Base-by-base conservation (phyloP, 179 eudicot species). In the Dionaea muscipula region DNA sequence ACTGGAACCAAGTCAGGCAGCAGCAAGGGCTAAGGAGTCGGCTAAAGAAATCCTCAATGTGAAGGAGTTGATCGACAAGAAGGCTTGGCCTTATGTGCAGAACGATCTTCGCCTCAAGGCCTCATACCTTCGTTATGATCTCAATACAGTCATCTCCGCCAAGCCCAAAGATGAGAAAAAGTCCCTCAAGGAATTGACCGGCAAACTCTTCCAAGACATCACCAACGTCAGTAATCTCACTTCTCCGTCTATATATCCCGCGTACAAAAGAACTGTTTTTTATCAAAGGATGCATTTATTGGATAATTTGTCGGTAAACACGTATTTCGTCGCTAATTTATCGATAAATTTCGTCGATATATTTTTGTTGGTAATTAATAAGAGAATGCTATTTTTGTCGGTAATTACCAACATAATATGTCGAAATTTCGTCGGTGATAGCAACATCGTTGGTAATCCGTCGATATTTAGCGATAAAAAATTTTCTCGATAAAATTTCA, bases 21-120 rank as follows among this genome's bases (percentile, higher is more conserved):
- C 83, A 21, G 59, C 12, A 17, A 73, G 96, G 59, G 85, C 71
- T 2, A 93, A 93, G 76, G 99, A 74, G 37, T 93, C 99, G 0
- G 99, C 99, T 19, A 77, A 79, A 58, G 99, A 84, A 3, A 88
- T 93, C 19, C 8, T 84, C 25, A 68, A 66, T 10, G 96, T 93
- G 25, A 93, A 93, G 62, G 59, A 53, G 10, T 65, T 78, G 0
- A 93, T 88, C 25, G 85, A 84, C 67, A 93, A 84, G 81, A 88
- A 93, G 81, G 94, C 91, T 1, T 93, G 99, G 99, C 96, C 99
- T 1, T 84, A 77, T 38, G 95, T 88, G 47, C 96, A 85, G 28
- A 85, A 82, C 28, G 96, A 93, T 61, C 94, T 88, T 17, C 93
- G 99, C 10, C 64, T 61, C 7, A 85, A 20, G 76, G 84, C 96